Evolutionary conservation across 768 basidiomycete genomes (phyloP), one percentile per base, ranked within the genome.

Genomic region (Mycena haematopus): DNA sequence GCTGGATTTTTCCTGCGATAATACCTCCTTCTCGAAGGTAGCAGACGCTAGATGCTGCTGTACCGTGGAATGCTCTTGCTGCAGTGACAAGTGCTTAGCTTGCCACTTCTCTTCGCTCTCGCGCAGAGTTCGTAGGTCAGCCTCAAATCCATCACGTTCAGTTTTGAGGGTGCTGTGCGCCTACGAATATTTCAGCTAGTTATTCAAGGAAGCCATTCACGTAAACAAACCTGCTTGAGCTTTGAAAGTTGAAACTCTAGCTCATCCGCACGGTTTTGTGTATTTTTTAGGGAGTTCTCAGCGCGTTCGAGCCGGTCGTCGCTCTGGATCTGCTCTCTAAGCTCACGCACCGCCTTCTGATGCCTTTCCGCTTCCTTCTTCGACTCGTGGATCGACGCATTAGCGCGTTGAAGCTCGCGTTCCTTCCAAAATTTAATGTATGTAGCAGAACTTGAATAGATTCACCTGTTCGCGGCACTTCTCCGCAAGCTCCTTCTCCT

Each of bases 201-300:
- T 42, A 50, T 31, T 52, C 52, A 62, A 17, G 10, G 38, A 25
- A 52, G 21, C n/a, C 31, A 50, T 25, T 24, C 52, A 25, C 25
- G 25, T 19, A 31, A 36, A 63, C 78, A 52, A 65, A 87, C 92
- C 85, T 93, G 92, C 69, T 87, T 91, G 42, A 90, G 76, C 71
- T 90, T 92, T 14, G 88, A 86, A 21, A 95, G 77, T 70, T 91
- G 91, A 69, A 92, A 90, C 68, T 93, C 92, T 10, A 94, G 82
- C 70, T 93, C 91, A 62, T 91, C 92, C 6, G 89, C 89, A 57
- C 89, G 88, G 69, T 94, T 86, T 69, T 92, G 91, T 25, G 88
- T 88, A 69, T 92, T 87, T 70, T 88, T 88, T 50, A 95, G 76
- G 9, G 89, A 89, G 47, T 77, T 76, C 71, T 93, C 92, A 25